These are phyloP conservation scores for Boletus pseudopeckii DNA, from an alignment of 768 basidiomycete species.

Conservation along the genomic window DNA sequence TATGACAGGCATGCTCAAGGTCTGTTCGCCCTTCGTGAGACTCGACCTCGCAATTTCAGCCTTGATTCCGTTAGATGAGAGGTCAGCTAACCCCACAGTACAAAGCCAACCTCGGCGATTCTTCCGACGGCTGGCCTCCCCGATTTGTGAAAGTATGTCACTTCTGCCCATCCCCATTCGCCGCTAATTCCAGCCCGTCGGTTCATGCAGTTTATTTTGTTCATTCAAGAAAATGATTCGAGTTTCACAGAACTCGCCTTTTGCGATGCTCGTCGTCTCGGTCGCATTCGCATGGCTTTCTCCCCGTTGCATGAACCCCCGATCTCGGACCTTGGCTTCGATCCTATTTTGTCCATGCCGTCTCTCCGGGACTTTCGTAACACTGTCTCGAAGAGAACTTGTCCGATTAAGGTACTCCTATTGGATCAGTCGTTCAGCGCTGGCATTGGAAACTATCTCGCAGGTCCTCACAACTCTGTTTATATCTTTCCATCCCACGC, in stretches of 20 bases:
- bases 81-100: slow-evolving; percentile 50
- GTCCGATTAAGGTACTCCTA: slow-evolving; percentile 72
- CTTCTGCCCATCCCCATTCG: neutral
- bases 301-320: slow-evolving; percentile 62
- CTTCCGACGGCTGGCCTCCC: slow-evolving; percentile 58
- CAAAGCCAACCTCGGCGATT: slow-evolving; percentile 40
- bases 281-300: slow-evolving; percentile 60
- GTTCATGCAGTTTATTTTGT: slow-evolving; percentile 53
- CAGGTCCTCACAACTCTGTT: slow-evolving; percentile 40
- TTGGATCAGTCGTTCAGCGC: slow-evolving; percentile 79
- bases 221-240: slow-evolving; percentile 42
- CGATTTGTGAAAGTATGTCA: slow-evolving; percentile 55
- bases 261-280: slow-evolving; percentile 67
- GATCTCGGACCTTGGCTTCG: slow-evolving; percentile 71
- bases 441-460: slow-evolving; percentile 82
- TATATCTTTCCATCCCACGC: neutral
- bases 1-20: slow-evolving; percentile 84
- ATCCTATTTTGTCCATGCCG: slow-evolving; percentile 72
- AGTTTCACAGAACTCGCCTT: slow-evolving; percentile 56
- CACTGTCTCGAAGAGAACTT: slow-evolving; percentile 49
- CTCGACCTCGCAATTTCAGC: neutral
- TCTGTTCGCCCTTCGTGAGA: slow-evolving; percentile 16
- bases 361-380: slow-evolving; percentile 47
- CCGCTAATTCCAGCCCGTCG: neutral
- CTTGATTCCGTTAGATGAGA: slow-evolving; percentile 35